A percentile compares a stretch with the other conserved stretches of the same genome.
These are phyloP conservation scores for Pulveroboletus ravenelii DNA, from an alignment of 768 basidiomycete species.

Conservation along the genomic window DNA sequence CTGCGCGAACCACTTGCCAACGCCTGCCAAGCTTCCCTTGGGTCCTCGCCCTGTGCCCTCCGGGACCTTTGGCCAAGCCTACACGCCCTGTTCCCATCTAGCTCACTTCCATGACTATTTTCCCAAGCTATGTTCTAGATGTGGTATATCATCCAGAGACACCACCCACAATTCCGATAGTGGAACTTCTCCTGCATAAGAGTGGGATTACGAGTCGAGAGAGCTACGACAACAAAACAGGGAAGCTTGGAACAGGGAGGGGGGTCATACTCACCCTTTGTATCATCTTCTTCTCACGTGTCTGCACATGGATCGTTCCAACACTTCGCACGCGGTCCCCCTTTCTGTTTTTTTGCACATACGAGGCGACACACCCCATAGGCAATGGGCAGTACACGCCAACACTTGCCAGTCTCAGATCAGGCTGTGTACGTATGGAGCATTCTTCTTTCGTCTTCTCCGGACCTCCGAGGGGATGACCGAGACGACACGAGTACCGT, in stretches of 20 bases:
- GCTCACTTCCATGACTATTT: constrained; percentile 2
- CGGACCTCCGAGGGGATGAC: constrained; percentile 22
- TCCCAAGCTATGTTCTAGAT: neutral
- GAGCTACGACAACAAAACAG: too few species aligned
- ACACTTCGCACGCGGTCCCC: constrained; percentile 9
- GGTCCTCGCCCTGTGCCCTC: neutral
- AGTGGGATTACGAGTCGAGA: neutral
- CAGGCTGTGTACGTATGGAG: constrained; percentile 8
- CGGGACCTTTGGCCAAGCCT: neutral
- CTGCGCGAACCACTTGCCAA: neutral
- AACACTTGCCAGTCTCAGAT: neutral
- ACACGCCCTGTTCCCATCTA: neutral
- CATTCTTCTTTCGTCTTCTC: constrained; percentile 4
- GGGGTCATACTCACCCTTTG: neutral
- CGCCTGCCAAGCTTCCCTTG: neutral
- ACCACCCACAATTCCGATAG: neutral
- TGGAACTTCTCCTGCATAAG: neutral
- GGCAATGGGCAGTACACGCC: constrained; percentile 4
- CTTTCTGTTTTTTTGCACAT: neutral
- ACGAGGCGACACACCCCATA: neutral
- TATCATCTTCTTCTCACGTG: constrained; percentile 9
- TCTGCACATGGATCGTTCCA: constrained; percentile 9
- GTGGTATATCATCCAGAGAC: neutral
- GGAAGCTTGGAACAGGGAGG: too few species aligned
- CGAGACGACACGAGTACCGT: neutral